Conservation (phyloP, 2,329 filamentous ascomycete species). For the Calonectria honghensis region DNA sequence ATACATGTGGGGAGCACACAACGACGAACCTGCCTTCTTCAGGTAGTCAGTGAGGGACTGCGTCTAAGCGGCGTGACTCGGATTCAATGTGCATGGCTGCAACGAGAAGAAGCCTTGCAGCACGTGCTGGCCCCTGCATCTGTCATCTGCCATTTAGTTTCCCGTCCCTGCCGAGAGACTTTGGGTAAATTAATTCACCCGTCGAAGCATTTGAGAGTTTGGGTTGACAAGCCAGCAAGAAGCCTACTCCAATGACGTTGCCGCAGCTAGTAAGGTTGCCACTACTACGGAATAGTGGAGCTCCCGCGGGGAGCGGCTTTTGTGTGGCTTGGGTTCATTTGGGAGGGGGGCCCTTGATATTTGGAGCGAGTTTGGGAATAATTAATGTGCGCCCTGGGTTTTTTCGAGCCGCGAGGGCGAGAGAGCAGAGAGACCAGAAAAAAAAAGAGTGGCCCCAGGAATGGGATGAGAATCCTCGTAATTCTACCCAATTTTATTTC, state of each 20-base stretch:
- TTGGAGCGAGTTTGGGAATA: conserved; percentile 12
- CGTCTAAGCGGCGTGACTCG: conserved; percentile 26
- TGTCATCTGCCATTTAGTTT: conserved; percentile 20
- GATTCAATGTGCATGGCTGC: conserved; percentile 15
- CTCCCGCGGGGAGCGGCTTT: conserved; percentile 27
- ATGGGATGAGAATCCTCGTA: not conserved
- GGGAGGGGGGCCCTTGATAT: conserved; percentile 20
- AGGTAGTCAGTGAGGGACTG: conserved; percentile 9
- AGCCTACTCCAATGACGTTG: conserved; percentile 19
- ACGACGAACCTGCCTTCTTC: conserved; percentile 14
- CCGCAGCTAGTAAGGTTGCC: conserved; percentile 25
- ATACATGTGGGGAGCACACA: conserved; percentile 15
- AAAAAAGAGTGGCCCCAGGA: not conserved
- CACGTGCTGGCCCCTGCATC: conserved; percentile 15
- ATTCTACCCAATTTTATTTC: conserved; percentile 21
- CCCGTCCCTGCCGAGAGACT: not conserved
- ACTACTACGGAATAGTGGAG: conserved; percentile 12
- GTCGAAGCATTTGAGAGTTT: not conserved
- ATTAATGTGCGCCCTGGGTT: conserved; percentile 5
- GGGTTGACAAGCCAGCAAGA: not conserved
- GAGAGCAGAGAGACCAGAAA: not conserved
- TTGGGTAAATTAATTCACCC: not conserved
- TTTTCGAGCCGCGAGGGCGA: not conserved
- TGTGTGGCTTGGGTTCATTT: conserved; percentile 32
- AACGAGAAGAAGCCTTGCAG: conserved; percentile 23